These are phyloP conservation scores for Phytopythium mirpurense DNA, from an alignment of 352 stramenopile species.

Conservation along the genomic window DNA sequence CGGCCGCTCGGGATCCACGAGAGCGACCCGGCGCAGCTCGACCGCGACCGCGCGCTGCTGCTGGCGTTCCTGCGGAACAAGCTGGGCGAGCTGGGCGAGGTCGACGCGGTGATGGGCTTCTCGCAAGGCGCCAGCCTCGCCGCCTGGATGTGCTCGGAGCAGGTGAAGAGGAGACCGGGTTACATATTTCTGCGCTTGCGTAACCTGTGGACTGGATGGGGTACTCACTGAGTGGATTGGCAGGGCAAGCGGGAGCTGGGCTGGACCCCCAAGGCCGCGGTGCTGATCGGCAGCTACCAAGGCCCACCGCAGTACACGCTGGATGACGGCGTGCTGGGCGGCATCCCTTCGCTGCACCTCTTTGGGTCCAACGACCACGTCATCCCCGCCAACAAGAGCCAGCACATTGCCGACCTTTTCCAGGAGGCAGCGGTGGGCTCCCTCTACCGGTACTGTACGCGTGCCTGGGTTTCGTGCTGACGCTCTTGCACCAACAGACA, in stretches of 20 bases:
- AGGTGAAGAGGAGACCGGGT: slow-evolving; percentile 36
- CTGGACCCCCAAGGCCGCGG: slow-evolving; percentile 63
- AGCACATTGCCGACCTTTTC: slow-evolving; percentile 67
- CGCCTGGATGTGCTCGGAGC: slow-evolving; percentile 72
- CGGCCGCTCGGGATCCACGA: slow-evolving; percentile 45
- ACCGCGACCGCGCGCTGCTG: slow-evolving; percentile 46
- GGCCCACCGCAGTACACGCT: slow-evolving; percentile 53
- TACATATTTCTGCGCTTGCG: too few relatives aligned
- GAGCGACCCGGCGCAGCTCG: slow-evolving; percentile 37
- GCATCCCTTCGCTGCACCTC: slow-evolving; percentile 65
- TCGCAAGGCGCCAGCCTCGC: slow-evolving; percentile 76
- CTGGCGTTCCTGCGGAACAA: slow-evolving; percentile 53
- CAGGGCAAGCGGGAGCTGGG: slow-evolving; percentile 30
- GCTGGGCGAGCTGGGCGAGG: slow-evolving; percentile 44
- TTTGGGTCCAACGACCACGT: slow-evolving; percentile 81
- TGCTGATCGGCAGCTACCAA: slow-evolving; percentile 75
- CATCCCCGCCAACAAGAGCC: slow-evolving; percentile 62
- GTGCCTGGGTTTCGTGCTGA: background rate
- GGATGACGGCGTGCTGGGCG: slow-evolving; percentile 35
- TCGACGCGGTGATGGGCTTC: slow-evolving; percentile 81
- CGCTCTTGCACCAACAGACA: slow-evolving; percentile 19
- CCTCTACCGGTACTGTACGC: background rate
- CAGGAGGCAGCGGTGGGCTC: slow-evolving; percentile 34
- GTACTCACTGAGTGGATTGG: background rate
- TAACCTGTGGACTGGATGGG: too few relatives aligned